Conservation (phyloP, 495 filamentous ascomycete genomes). For the Aspergillus indologenus region DNA sequence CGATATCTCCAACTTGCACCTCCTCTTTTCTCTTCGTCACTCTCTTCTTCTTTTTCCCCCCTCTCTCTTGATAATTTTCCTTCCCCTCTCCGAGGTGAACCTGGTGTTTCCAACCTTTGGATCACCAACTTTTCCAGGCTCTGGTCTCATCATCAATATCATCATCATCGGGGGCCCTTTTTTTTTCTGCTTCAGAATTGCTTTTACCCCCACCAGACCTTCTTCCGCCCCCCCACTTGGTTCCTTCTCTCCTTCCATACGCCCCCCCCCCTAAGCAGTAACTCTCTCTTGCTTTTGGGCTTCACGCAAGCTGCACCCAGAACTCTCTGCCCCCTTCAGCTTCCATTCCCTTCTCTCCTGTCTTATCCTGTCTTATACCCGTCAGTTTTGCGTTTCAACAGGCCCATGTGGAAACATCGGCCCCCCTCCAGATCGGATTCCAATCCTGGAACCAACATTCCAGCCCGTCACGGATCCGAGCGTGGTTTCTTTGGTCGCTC, state of each 20-base stretch:
- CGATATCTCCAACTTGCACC: constrained; percentile 17
- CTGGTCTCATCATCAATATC: constrained; percentile 9
- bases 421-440: constrained; percentile 45
- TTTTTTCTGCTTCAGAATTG: constrained; percentile 13
- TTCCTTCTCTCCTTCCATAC: not conserved
- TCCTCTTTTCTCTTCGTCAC: constrained; percentile 13
- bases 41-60: constrained; percentile 18
- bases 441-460: constrained; percentile 31
- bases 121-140: constrained; percentile 5
- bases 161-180: constrained; percentile 12
- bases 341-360: constrained; percentile 7
- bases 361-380: constrained; percentile 19
- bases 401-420: constrained; percentile 48
- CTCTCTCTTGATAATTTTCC: constrained; percentile 13
- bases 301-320: too few relatives aligned
- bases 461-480: constrained; percentile 31
- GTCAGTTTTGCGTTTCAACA: constrained; percentile 20
- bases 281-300: constrained; percentile 6
- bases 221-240: constrained; percentile 15
- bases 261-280: constrained; percentile 9
- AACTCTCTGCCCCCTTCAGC: too few relatives aligned
- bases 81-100: not conserved
- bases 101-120: constrained; percentile 1
- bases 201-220: constrained; percentile 14
- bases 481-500: constrained; percentile 40